These are phyloP conservation scores for Salvia miltiorrhiza DNA, from an alignment of 257 asterid genomes.

Conservation along the genomic window DNA sequence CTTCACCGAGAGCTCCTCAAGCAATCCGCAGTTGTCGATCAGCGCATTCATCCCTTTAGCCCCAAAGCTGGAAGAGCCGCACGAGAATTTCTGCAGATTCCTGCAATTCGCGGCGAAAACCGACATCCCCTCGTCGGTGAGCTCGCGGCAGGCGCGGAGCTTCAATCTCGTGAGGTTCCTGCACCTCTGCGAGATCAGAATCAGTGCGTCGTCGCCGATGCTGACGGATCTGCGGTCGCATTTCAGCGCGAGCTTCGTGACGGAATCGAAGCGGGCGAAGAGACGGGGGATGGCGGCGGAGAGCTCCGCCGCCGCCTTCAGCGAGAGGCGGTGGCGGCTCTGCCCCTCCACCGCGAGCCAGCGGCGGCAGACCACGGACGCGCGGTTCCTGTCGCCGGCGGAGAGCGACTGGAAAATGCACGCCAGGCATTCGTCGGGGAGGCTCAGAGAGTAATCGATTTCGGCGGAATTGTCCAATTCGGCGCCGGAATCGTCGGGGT, in stretches of 20 bases:
- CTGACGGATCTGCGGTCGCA: conserved; percentile 89
- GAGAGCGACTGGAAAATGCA: conserved; percentile 62
- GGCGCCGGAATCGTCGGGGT: conserved; percentile 14
- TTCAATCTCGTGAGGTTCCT: conserved; percentile 66
- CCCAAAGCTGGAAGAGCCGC: conserved; percentile 85
- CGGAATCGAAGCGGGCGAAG: conserved; percentile 67
- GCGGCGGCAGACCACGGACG: conserved; percentile 73
- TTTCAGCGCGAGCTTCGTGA: conserved; percentile 78
- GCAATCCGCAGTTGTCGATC: conserved; percentile 53
- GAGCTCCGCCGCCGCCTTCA: conserved; percentile 64
- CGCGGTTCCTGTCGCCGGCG: conserved; percentile 71
- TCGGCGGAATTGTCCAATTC: conserved; percentile 4
- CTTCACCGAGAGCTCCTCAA: conserved; percentile 80
- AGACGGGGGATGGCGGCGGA: conserved; percentile 33
- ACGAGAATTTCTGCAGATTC: conserved; percentile 67
- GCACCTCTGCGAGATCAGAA: conserved; percentile 53
- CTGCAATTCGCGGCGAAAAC: conserved; percentile 53
- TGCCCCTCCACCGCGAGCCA: conserved; percentile 83
- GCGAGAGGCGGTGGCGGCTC: conserved; percentile 84
- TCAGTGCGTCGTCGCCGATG: conserved; percentile 58
- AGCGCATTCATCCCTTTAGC: conserved; percentile 71
- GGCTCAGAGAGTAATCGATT: conserved; percentile 31
- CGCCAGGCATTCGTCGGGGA: conserved; percentile 83
- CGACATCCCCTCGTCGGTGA: conserved; percentile 75
- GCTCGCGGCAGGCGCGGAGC: conserved; percentile 81